Conservation (phyloP, 345 rosid genomes). For the Erucastrum elatum region DNA sequence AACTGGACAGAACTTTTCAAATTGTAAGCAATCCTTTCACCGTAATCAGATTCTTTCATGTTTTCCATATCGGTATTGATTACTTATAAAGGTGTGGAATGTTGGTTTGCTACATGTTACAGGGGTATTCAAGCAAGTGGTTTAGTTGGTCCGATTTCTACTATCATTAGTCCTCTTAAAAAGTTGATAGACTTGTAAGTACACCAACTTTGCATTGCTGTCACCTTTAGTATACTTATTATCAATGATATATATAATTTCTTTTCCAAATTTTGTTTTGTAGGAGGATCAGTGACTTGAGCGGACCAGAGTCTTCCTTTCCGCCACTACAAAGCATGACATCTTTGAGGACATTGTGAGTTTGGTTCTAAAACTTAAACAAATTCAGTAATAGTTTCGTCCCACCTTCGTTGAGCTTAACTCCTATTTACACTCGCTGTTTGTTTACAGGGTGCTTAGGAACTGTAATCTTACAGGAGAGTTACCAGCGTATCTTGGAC, state of each 20-base stretch:
- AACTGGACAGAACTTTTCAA: conserved; percentile 49
- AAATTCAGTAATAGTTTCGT: background rate
- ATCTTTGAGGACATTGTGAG: conserved; percentile 44
- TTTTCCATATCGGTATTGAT: background rate
- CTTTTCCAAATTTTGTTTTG: background rate
- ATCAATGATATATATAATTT: background rate
- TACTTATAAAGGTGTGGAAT: background rate
- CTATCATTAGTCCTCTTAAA: conserved; percentile 24
- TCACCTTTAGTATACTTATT: background rate
- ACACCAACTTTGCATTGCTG: background rate
- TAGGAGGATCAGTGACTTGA: conserved; percentile 64
- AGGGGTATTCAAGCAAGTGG: conserved; percentile 57
- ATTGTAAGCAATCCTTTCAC: conserved; percentile 45
- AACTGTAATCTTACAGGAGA: conserved; percentile 54
- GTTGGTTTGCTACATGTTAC: background rate
- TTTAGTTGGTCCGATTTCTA: conserved; percentile 56
- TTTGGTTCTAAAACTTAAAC: background rate
- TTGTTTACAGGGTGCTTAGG: conserved; percentile 51
- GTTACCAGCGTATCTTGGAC: conserved; percentile 49
- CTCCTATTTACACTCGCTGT: background rate
- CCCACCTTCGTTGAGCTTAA: background rate
- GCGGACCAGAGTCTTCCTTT: conserved; percentile 41
- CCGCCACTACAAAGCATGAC: conserved; percentile 44
- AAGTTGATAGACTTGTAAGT: conserved; percentile 39
- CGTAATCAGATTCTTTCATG: background rate